Evolutionary conservation across 2,329 filamentous ascomycete species (phyloP).

Genomic region (Paracamarosporium sp.): DNA sequence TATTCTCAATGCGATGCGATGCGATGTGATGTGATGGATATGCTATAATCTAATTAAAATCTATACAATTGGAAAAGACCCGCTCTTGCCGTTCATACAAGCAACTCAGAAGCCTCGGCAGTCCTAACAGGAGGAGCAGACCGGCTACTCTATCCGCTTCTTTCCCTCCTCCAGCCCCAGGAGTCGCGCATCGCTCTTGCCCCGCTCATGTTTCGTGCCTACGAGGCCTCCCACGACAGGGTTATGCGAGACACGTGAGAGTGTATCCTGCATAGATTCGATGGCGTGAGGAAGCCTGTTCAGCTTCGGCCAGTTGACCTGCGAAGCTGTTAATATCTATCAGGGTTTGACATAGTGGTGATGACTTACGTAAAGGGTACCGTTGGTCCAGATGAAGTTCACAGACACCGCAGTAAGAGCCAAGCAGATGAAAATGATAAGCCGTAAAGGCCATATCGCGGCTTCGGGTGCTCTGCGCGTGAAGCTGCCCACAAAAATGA

Average conservation of each 20-base stretch:
- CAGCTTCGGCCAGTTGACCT: constrained; percentile 99
- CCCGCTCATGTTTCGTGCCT: constrained; percentile 72
- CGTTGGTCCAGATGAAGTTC: constrained; percentile 81
- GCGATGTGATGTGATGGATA: too few species aligned
- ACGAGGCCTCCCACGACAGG: constrained; percentile 79
- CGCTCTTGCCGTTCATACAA: too few species aligned
- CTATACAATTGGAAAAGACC: too few species aligned
- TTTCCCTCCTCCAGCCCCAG: constrained; percentile 94
- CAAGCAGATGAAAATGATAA: constrained; percentile 83
- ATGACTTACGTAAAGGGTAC: constrained; percentile 88
- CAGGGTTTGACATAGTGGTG: background rate
- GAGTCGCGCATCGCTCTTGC: constrained; percentile 81
- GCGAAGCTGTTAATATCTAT: constrained; percentile 12
- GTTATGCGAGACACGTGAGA: constrained; percentile 82
- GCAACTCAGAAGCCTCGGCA: too few species aligned
- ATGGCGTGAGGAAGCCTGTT: constrained; percentile 85
- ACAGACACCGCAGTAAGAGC: constrained; percentile 72
- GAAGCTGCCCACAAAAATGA: constrained; percentile 76
- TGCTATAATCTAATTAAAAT: too few species aligned
- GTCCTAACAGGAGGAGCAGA: background rate
- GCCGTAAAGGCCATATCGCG: constrained; percentile 77
- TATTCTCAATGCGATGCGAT: too few species aligned
- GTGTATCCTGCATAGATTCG: constrained; percentile 88
- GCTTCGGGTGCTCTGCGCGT: constrained; percentile 75
- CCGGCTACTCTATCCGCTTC: constrained; percentile 84